These are phyloP conservation scores for Candida nanaspora DNA, from an alignment of 805 yeast species.

Conservation along the genomic window DNA sequence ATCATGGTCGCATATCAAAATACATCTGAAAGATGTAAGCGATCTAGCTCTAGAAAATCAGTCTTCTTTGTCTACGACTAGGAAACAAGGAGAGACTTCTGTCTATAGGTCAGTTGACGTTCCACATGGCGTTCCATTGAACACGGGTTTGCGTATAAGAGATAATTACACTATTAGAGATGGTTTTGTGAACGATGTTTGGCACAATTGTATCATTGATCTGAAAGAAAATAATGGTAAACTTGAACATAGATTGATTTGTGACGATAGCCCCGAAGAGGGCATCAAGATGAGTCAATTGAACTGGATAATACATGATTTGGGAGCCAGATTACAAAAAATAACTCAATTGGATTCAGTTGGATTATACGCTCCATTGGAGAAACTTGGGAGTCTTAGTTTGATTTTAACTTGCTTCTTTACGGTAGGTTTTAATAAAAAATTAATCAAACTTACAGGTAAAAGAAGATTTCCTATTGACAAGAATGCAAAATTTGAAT, in stretches of 20 bases:
- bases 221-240: constrained; percentile 25
- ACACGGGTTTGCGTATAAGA: constrained; percentile 62
- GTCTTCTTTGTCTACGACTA: constrained; percentile 54
- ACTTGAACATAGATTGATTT: constrained; percentile 10
- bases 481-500: constrained; percentile 27
- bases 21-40: constrained; percentile 45
- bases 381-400: constrained; percentile 12
- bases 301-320: constrained; percentile 27
- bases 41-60: constrained; percentile 56
- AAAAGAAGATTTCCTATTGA: neutral
- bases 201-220: constrained; percentile 41
- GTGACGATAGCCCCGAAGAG: constrained; percentile 1
- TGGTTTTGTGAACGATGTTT: constrained; percentile 69
- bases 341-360: constrained; percentile 17
- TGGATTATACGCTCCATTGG: constrained; percentile 16
- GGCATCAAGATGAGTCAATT: constrained; percentile 7
- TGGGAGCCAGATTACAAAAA: constrained; percentile 15
- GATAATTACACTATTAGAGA: constrained; percentile 60
- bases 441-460: constrained; percentile 23
- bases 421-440: constrained; percentile 25
- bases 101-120: constrained; percentile 67
- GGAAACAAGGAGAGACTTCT: constrained; percentile 67
- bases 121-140: constrained; percentile 63
- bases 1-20: constrained; percentile 19
- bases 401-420: constrained; percentile 23